phyloP scores from a whole-genome alignment of 345 rosid species.

The Aethionema arabicum region DNA sequence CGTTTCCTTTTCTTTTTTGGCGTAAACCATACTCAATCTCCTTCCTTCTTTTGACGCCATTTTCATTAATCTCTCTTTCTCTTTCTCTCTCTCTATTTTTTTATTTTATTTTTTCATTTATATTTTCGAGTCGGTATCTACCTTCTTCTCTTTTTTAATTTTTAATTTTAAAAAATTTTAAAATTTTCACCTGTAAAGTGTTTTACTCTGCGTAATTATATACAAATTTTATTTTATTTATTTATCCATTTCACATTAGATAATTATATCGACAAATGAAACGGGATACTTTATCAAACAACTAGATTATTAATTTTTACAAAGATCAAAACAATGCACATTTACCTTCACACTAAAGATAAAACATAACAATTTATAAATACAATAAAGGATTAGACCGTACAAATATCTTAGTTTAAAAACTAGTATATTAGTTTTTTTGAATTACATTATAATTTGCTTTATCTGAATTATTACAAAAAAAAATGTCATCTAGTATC shows the following conservation, averaged over 20 bases:
- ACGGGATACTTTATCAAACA: conserved; percentile 14
- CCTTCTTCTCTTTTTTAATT: conserved; percentile 18
- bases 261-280: conserved; percentile 19
- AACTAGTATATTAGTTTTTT: no score
- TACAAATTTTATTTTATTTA: background rate
- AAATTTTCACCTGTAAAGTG: conserved; percentile 26
- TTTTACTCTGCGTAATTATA: conserved; percentile 20
- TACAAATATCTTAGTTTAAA: no score
- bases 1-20: conserved; percentile 37
- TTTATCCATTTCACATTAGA: background rate
- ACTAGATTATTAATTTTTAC: conserved; percentile 4
- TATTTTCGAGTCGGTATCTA: conserved; percentile 33
- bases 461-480: no score
- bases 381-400: background rate
- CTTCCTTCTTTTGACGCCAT: conserved; percentile 39
- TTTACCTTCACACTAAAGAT: no score
- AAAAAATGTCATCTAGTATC: no score
- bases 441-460: no score
- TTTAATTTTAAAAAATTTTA: background rate
- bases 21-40: conserved; percentile 46
- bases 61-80: conserved; percentile 27
- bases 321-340: background rate
- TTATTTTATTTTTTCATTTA: conserved; percentile 24
- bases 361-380: conserved; percentile 21
- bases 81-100: conserved; percentile 11